Percentiles rank a stretch among this genome's conserved stretches.
Conservation (phyloP, 306 rosid genomes). For the Sophora flavescens region DNA sequence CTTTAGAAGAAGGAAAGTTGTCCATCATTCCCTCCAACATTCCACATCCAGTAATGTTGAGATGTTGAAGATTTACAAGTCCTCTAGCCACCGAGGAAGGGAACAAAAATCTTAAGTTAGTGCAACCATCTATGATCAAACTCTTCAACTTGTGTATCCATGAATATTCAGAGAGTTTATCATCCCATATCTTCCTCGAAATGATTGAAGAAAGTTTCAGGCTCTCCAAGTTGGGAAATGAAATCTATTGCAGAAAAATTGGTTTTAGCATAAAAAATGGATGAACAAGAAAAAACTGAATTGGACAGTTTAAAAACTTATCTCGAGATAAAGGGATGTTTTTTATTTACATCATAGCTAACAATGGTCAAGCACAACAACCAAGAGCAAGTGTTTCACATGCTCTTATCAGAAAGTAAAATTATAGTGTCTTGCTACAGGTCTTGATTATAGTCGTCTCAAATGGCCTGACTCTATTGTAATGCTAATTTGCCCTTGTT, state of each 20-base stretch:
- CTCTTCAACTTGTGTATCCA: not conserved
- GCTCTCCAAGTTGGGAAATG: slow-evolving; percentile 1
- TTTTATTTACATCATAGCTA: too few relatives aligned
- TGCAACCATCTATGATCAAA: not conserved
- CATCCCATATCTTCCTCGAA: not conserved
- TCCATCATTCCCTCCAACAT: not conserved
- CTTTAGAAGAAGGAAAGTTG: not conserved
- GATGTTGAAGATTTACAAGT: not conserved
- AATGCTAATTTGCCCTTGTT: too few relatives aligned
- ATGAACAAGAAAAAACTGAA: too few relatives aligned
- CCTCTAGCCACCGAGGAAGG: not conserved
- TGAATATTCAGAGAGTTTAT: not conserved
- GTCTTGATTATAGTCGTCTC: too few relatives aligned
- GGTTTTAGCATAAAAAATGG: not conserved
- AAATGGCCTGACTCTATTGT: too few relatives aligned
- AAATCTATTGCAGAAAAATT: not conserved
- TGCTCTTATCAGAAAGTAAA: not conserved
- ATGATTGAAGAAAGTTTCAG: not conserved
- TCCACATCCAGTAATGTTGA: not conserved
- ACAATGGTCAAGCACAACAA: too few relatives aligned
- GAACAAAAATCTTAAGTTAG: not conserved
- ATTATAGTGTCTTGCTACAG: too few relatives aligned
- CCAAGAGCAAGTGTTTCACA: not conserved
- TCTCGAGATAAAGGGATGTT: too few relatives aligned
- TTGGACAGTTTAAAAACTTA: too few relatives aligned